These are phyloP conservation scores for Tuber microsphaerosporum DNA, from an alignment of 495 filamentous ascomycete species.

Conservation along the genomic window DNA sequence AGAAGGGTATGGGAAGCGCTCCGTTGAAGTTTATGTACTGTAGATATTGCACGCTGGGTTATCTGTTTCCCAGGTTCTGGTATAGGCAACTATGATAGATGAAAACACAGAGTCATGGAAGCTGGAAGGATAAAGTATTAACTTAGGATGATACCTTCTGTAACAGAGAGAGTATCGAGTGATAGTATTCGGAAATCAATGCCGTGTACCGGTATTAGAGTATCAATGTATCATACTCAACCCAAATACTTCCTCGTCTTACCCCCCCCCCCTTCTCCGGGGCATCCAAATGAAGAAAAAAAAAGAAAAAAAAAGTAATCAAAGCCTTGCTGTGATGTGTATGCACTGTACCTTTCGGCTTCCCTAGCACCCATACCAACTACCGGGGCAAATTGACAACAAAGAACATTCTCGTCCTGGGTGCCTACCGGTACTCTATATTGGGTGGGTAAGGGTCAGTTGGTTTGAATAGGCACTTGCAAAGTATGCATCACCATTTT, in stretches of 20 bases:
- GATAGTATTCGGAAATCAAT: neutral
- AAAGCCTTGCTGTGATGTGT: neutral
- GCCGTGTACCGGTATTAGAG: neutral
- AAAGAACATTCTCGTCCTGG: neutral
- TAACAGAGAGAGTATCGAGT: neutral
- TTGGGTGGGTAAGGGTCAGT: neutral
- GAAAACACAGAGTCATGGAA: neutral
- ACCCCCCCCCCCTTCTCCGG: neutral
- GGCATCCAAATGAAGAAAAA: too few relatives aligned
- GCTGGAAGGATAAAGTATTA: neutral
- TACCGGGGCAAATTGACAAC: conserved; percentile 1
- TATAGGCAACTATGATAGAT: neutral
- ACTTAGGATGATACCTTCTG: neutral
- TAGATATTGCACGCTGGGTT: neutral
- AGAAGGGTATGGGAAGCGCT: neutral
- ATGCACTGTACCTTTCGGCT: neutral
- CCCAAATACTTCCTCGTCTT: neutral
- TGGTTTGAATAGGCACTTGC: neutral
- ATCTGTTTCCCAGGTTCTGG: neutral
- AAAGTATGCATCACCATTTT: neutral
- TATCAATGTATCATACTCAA: neutral
- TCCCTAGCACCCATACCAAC: neutral
- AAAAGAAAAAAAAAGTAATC: neutral
- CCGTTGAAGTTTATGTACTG: neutral
- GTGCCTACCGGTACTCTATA: neutral